phyloP scores from a whole-genome alignment of 2,329 filamentous ascomycete species.

The Arthrobotrys entomopaga region DNA sequence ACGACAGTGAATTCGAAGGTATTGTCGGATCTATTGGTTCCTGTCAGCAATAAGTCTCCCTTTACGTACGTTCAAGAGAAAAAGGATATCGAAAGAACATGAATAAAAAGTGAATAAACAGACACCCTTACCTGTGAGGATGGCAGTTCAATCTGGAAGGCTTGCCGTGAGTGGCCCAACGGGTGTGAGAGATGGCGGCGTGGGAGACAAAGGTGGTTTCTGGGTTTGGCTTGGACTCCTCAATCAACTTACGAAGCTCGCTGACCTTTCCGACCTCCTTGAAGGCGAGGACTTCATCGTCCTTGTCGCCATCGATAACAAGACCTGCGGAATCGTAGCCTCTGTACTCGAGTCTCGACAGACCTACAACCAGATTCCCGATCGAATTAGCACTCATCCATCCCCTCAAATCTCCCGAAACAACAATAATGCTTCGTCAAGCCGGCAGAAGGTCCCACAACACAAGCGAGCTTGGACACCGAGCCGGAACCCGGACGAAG shows the following conservation, averaged over 20 bases:
- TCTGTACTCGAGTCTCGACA: constrained; percentile 95
- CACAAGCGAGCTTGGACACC: background rate
- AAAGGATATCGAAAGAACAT: no score
- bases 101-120: background rate
- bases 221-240: constrained; percentile 81
- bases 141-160: constrained; percentile 97
- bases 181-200: constrained; percentile 97
- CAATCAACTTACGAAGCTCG: constrained; percentile 93
- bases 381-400: no score
- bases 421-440: no score
- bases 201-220: constrained; percentile 97
- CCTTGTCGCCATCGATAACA: constrained; percentile 96
- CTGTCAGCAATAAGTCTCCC: no score
- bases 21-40: constrained; percentile 69
- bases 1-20: constrained; percentile 97
- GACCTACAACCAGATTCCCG: constrained; percentile 69
- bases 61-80: background rate
- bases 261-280: constrained; percentile 99
- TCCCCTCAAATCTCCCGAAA: no score
- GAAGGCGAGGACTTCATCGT: constrained; percentile 95
- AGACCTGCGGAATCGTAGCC: constrained; percentile 98
- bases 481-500: background rate
- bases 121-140: constrained; percentile 79
- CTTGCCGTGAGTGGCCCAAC: constrained; percentile 97
- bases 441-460: background rate